phyloP scores from a whole-genome alignment of 2,329 filamentous ascomycete species.

The Aspergillus sp. region DNA sequence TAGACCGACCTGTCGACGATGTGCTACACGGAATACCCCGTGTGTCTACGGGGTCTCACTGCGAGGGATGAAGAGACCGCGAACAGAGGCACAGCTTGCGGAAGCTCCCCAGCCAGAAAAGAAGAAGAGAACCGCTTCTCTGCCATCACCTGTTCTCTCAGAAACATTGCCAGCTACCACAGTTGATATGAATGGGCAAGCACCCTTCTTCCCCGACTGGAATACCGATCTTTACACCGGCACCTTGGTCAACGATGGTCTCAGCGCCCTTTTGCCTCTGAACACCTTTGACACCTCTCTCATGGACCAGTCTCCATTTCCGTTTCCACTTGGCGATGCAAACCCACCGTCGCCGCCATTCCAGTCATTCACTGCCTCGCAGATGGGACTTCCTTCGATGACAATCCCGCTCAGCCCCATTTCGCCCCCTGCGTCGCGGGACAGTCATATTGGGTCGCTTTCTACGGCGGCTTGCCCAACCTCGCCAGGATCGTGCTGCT shows the following conservation, averaged over 20 bases:
- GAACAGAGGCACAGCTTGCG: background rate
- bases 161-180: background rate
- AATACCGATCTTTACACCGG: background rate
- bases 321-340: background rate
- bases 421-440: background rate
- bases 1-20: constrained; percentile 15
- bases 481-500: constrained; percentile 1
- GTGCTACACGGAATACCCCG: background rate
- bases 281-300: background rate
- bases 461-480: background rate
- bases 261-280: background rate
- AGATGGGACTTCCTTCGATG: background rate
- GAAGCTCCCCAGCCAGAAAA: background rate
- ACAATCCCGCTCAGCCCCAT: constrained; percentile 4
- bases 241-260: background rate
- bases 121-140: background rate
- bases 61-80: constrained; percentile 14
- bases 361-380: background rate
- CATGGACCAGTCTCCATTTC: background rate
- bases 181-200: background rate
- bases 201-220: background rate
- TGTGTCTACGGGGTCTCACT: constrained; percentile 17
- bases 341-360: background rate
- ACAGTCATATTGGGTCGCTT: background rate
- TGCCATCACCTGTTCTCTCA: background rate